Base-by-base conservation (phyloP, 2,329 filamentous ascomycete species). In the Colletotrichum sp. region DNA sequence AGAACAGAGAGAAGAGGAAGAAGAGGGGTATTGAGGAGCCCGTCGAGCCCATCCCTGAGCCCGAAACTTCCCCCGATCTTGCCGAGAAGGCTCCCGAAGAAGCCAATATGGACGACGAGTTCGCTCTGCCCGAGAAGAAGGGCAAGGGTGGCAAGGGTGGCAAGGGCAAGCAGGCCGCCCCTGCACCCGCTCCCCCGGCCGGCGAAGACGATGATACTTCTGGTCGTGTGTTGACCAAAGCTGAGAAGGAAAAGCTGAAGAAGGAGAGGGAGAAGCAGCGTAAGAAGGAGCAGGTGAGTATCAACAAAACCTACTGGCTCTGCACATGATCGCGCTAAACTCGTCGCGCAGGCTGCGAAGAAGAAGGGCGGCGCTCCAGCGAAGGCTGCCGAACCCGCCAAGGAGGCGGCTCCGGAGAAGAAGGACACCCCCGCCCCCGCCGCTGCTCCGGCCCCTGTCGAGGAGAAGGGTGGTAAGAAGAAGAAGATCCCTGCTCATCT, bases 261-360 rank as follows among this genome's bases (percentile, higher is more conserved):
- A 99, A 98, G 88, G 97, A 99, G 88, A 93, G 95, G 77, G 97
- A 99, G 89, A 99, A 99, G 92, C 95, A 97, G 88, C 91, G 96
- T 80, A 99, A 99, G 89, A 99, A 96, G 92, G 97, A 99, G 86
- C 94, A 99, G 92, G 95, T 97, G 77, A 65, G 81, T 74, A n/a
- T 63, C 52, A 44, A 49, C 18, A 28, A 15, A 5, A 13, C 18
- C 18, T 12, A 24, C 24, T n/a, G 32, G 8, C 30, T 8, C 12
- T 59, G 26, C 7, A 32, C 28, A n/a, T 21, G 44, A 52, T 52
- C 44, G 44, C 44, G 44, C 44, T 52, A 21, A 52, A 52, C n/a
- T 21, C n/a, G 44, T 18, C 12, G 44, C n/a, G n/a, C 80, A 94
- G 93, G 95, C 95, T 79, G 93, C 94, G 32, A 95, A 96, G 88